A percentile compares a stretch with the other conserved stretches of the same genome.
phyloP scores from a whole-genome alignment of 1,139 yeast genomes.

The Saccharomyces hybrid region DNA sequence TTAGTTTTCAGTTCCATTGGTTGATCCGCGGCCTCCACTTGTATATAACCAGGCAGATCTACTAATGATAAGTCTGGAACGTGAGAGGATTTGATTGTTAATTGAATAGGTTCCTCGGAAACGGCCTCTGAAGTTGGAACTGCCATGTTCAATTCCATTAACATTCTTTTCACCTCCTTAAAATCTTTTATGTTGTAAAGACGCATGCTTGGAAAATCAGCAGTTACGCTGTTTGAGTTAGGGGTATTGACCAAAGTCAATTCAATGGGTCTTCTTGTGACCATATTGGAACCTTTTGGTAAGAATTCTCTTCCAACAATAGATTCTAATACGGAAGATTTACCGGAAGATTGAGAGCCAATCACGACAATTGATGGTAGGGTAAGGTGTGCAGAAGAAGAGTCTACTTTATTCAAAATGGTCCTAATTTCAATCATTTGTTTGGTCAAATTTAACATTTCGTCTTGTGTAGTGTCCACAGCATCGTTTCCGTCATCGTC shows the following conservation, averaged over 20 bases:
- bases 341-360: slow-evolving; percentile 97
- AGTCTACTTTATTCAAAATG: slow-evolving; percentile 68
- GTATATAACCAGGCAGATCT: slow-evolving; percentile 96
- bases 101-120: slow-evolving; percentile 84
- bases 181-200: slow-evolving; percentile 80
- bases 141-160: slow-evolving; percentile 83
- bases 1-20: slow-evolving; percentile 75
- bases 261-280: slow-evolving; percentile 90
- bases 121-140: slow-evolving; percentile 82
- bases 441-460: slow-evolving; percentile 78
- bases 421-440: slow-evolving; percentile 95
- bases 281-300: slow-evolving; percentile 95
- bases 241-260: slow-evolving; percentile 85
- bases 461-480: slow-evolving; percentile 54
- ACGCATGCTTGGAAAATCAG: slow-evolving; percentile 89
- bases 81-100: slow-evolving; percentile 81
- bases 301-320: slow-evolving; percentile 91
- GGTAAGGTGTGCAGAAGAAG: slow-evolving; percentile 61
- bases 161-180: slow-evolving; percentile 73
- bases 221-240: slow-evolving; percentile 67
- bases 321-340: slow-evolving; percentile 89
- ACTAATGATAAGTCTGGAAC: slow-evolving; percentile 93
- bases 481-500: slow-evolving; percentile 37
- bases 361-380: slow-evolving; percentile 93
- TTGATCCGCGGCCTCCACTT: slow-evolving; percentile 93